Conservation (phyloP, 2,329 filamentous ascomycete genomes). For the Orbilia oligospora region DNA sequence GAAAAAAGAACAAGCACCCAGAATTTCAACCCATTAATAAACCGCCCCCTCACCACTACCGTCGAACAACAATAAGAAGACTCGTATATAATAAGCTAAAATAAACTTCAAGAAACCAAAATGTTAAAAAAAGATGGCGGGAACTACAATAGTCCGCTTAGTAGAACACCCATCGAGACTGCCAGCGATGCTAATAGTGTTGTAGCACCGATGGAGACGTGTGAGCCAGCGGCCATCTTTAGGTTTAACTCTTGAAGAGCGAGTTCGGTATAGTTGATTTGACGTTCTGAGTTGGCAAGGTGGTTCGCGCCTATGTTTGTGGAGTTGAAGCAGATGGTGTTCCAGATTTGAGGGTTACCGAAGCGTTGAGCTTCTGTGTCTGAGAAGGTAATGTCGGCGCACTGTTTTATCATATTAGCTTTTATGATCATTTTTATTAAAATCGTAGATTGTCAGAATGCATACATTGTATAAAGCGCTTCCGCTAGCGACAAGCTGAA, state of each 20-base stretch:
- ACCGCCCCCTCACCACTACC: not conserved
- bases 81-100: conserved; percentile 31
- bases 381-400: conserved; percentile 63
- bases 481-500: conserved; percentile 68
- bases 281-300: conserved; percentile 47
- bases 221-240: conserved; percentile 46
- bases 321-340: conserved; percentile 62
- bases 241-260: conserved; percentile 58
- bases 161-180: conserved; percentile 16
- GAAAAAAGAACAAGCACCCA: not conserved
- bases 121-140: conserved; percentile 16
- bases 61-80: conserved; percentile 16
- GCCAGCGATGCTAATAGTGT: conserved; percentile 33
- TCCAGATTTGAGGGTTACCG: conserved; percentile 61
- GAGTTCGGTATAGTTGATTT: conserved; percentile 59
- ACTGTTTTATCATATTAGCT: conserved; percentile 49
- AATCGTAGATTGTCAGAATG: conserved; percentile 36
- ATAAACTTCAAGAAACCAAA: not conserved
- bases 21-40: conserved; percentile 12
- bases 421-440: not conserved
- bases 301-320: conserved; percentile 62
- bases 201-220: conserved; percentile 27
- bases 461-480: conserved; percentile 70
- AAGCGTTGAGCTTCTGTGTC: conserved; percentile 62
- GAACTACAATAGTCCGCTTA: conserved; percentile 43